Evolutionary conservation across 768 basidiomycete species (phyloP), one percentile per base, ranked within the genome.

Genomic region (Suillus placidus): DNA sequence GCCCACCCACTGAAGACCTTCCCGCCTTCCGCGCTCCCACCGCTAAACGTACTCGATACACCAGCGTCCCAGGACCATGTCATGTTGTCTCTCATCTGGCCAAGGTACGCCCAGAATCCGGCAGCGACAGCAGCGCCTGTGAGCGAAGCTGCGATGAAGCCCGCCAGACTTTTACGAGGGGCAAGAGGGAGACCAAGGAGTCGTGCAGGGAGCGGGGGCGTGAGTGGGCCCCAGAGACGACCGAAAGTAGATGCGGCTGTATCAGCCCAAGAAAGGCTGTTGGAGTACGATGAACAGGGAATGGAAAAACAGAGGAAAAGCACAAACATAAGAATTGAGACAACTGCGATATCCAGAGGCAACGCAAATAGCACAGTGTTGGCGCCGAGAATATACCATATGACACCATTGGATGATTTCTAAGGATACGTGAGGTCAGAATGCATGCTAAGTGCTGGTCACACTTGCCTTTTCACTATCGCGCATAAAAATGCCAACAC

Each of bases 231-330:
- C 75, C 86, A 94, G 40, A 94, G 80, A n/a, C 95, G 88, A 52
- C 95, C 95, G 68, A 97, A 81, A 14, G 93, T 96, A 12, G 95
- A 97, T 6, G 95, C 95, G 20, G 94, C 88, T 1, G 95, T 97
- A 76, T 97, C 95, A 0, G 94, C 95, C 95, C 95, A 97, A 38
- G 94, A 95, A 57, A 97, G 87, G 67, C 95, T 97, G 71, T 52
- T 43, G 16, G 35, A 67, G 30, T 55, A 51, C 61, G 52, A 60
- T 68, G 35, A 34, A 67, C 3, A 64, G n/a, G 20, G 54, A 40
- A 52, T 20, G 37, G 23, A 9, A 6, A 45, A 51, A 37, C 18
- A 34, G 34, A 45, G 60, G 57, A 40, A 61, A 61, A 51, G 40
- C n/a, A 83, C 91, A 71, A 74, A 93, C 95, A 95, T 93, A 69